phyloP scores from a whole-genome alignment of 2,329 filamentous ascomycete species.

The Cryoendolithus antarcticus region DNA sequence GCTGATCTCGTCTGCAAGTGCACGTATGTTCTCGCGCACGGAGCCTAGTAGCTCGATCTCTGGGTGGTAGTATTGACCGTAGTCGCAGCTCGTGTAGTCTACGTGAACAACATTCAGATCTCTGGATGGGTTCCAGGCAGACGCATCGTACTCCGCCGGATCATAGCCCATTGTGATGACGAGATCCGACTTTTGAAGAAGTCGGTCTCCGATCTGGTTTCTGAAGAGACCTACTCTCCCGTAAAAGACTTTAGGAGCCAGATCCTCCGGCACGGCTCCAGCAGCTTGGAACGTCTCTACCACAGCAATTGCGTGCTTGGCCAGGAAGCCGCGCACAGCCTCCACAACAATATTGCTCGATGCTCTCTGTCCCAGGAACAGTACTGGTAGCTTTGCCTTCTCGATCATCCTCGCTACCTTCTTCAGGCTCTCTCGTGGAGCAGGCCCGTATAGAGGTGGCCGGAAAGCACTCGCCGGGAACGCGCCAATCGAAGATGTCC shows the following conservation, averaged over 20 bases:
- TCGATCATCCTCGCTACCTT: slow-evolving; percentile 24
- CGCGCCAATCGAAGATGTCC: slow-evolving; percentile 26
- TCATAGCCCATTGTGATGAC: slow-evolving; percentile 36
- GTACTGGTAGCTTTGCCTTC: slow-evolving; percentile 27
- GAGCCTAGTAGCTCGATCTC: slow-evolving; percentile 31
- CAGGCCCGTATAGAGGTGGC: slow-evolving; percentile 29
- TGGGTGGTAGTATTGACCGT: slow-evolving; percentile 30
- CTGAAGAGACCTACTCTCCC: slow-evolving; percentile 37
- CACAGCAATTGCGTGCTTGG: slow-evolving; percentile 31
- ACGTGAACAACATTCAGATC: slow-evolving; percentile 30
- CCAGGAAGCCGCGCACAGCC: slow-evolving; percentile 30
- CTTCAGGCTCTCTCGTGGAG: slow-evolving; percentile 21
- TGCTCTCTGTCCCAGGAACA: slow-evolving; percentile 35
- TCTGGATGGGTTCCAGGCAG: slow-evolving; percentile 30
- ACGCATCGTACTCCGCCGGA: slow-evolving; percentile 36
- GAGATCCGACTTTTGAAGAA: slow-evolving; percentile 32
- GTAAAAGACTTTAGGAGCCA: slow-evolving; percentile 32
- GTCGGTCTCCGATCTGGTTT: slow-evolving; percentile 36
- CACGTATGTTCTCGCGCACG: slow-evolving; percentile 29
- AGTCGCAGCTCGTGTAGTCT: slow-evolving; percentile 29
- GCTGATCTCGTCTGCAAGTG: slow-evolving; percentile 21
- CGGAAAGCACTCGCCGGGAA: slow-evolving; percentile 28
- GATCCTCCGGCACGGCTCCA: slow-evolving; percentile 32
- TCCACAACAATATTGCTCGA: slow-evolving; percentile 28
- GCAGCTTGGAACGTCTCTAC: slow-evolving; percentile 40